phyloP scores from a whole-genome alignment of 176 grass and related monocot species.

The Zea luxurians region DNA sequence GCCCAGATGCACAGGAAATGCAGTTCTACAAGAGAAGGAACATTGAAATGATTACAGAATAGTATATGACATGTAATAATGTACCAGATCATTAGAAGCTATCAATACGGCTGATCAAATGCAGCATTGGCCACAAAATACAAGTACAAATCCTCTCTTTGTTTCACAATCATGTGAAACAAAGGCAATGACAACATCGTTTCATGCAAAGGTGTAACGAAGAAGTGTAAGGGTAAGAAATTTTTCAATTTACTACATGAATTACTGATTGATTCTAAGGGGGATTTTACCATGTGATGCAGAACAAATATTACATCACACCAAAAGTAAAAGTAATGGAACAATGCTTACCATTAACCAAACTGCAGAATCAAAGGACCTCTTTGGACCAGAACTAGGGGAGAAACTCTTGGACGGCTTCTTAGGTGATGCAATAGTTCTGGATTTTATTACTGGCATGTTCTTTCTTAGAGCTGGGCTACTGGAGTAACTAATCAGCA shows the following conservation, averaged over 20 bases:
- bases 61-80: slow-evolving; percentile 16
- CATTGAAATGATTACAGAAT: slow-evolving; percentile 15
- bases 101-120: background rate
- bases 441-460: slow-evolving; percentile 52
- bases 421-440: slow-evolving; percentile 67
- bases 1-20: background rate
- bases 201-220: background rate
- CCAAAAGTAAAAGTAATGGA: slow-evolving; percentile 14
- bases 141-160: background rate
- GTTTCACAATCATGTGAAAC: background rate
- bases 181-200: slow-evolving; percentile 11
- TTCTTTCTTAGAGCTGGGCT: slow-evolving; percentile 53
- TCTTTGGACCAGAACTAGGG: slow-evolving; percentile 67
- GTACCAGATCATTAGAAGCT: background rate
- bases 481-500: slow-evolving; percentile 46
- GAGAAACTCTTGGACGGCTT: slow-evolving; percentile 63
- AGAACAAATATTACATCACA: slow-evolving; percentile 22
- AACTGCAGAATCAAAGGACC: slow-evolving; percentile 83
- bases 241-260: background rate
- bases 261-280: slow-evolving; percentile 14
- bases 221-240: background rate
- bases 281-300: background rate
- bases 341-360: slow-evolving; percentile 71
- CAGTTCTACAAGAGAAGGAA: background rate
- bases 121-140: background rate